Percentiles rank a stretch among this genome's conserved stretches.
phyloP scores from a whole-genome alignment of 1,284 basidiomycete species.

The Leccinum subrobustum region DNA sequence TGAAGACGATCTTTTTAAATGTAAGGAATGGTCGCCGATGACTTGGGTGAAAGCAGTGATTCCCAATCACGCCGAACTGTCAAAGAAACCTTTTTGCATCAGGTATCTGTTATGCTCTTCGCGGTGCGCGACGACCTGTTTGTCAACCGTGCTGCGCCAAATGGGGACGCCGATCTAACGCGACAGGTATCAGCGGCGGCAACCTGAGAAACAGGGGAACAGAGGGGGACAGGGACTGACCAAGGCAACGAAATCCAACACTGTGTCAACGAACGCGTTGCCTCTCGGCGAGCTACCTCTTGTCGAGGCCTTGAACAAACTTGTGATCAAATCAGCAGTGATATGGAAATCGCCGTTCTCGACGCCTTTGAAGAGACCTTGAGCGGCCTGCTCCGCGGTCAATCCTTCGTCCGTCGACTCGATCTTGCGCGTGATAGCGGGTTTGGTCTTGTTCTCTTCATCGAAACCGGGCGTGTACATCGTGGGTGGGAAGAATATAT shows the following conservation, averaged over 20 bases:
- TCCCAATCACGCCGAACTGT: conserved; percentile 5
- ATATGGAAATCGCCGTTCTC: conserved; percentile 76
- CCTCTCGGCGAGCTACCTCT: conserved; percentile 62
- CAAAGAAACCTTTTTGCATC: conserved; percentile 28
- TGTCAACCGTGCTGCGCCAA: conserved; percentile 34
- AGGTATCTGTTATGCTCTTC: conserved; percentile 31
- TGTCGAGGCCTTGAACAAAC: conserved; percentile 67
- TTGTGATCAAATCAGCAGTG: conserved; percentile 67
- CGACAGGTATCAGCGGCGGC: neutral
- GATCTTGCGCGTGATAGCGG: conserved; percentile 75
- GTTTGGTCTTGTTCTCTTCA: conserved; percentile 82
- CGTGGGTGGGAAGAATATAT: conserved; percentile 86
- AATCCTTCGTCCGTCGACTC: conserved; percentile 76
- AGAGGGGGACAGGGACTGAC: conserved; percentile 10
- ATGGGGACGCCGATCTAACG: conserved; percentile 32
- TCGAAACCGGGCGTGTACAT: conserved; percentile 83
- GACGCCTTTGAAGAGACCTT: conserved; percentile 67
- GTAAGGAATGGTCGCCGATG: neutral
- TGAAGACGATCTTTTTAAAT: neutral
- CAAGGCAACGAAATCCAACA: conserved; percentile 27
- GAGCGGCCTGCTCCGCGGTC: conserved; percentile 68
- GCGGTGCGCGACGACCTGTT: conserved; percentile 25
- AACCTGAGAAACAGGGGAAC: too few species aligned
- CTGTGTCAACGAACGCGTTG: conserved; percentile 21
- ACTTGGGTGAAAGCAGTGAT: neutral